phyloP scores from a whole-genome alignment of 2,329 filamentous ascomycete species.

The Alternaria triticina region DNA sequence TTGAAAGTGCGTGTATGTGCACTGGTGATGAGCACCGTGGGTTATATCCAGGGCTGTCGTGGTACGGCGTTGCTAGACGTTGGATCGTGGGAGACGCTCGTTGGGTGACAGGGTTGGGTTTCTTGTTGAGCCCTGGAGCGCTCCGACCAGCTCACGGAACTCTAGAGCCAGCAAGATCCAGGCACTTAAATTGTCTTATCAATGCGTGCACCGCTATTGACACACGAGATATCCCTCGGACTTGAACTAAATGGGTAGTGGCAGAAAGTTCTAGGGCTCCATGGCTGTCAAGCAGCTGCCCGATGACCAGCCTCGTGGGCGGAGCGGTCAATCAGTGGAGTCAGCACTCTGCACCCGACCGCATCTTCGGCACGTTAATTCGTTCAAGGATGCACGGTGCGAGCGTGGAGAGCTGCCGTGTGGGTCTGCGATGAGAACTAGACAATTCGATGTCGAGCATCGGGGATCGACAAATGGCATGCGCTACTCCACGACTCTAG shows the following conservation, averaged over 20 bases:
- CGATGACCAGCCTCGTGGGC: conserved; percentile 9
- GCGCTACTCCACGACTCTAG: conserved; percentile 12
- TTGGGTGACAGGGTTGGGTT: conserved; percentile 22
- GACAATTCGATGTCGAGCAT: conserved; percentile 8
- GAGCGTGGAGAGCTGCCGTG: conserved; percentile 15
- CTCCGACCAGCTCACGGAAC: conserved; percentile 30
- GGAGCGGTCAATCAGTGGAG: conserved; percentile 14
- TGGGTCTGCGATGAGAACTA: conserved; percentile 15
- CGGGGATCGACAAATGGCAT: conserved; percentile 17
- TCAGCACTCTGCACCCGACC: conserved; percentile 19
- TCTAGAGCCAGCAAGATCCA: conserved; percentile 13
- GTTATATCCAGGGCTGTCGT: conserved; percentile 6
- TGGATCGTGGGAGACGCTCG: conserved; percentile 11
- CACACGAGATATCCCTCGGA: not conserved
- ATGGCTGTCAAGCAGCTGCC: conserved; percentile 13
- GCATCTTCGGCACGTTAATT: conserved; percentile 17
- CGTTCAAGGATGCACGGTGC: conserved; percentile 10
- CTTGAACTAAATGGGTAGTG: conserved; percentile 5
- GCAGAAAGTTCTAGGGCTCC: conserved; percentile 5
- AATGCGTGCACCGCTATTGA: conserved; percentile 16
- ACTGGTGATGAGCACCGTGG: not conserved
- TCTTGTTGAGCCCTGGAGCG: conserved; percentile 32
- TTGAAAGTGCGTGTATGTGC: not conserved
- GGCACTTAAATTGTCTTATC: conserved; percentile 18
- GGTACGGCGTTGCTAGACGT: conserved; percentile 12